Evolutionary conservation across 139 green algal species (phyloP), one percentile per base, ranked within the genome.

Genomic region (Micractinium conductrix): DNA sequence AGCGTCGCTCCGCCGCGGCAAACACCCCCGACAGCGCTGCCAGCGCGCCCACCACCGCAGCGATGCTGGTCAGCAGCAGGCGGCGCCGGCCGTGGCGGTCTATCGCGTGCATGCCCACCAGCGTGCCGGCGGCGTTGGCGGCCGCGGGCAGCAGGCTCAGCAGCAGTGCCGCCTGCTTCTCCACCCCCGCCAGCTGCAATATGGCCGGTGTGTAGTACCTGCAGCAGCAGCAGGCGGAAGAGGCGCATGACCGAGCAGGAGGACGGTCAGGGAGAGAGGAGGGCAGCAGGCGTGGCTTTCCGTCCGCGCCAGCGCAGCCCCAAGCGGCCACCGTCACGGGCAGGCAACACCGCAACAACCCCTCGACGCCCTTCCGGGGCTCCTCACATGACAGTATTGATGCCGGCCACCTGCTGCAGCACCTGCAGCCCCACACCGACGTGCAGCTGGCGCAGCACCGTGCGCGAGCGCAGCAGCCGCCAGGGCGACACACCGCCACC

Each of bases 301-400:
- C n/a, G n/a, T n/a, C n/a, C n/a, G n/a, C n/a, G n/a, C n/a, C n/a
- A n/a, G n/a, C n/a, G n/a, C n/a, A n/a, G n/a, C n/a, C n/a, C n/a
- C n/a, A n/a, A n/a, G n/a, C n/a, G n/a, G n/a, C n/a, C n/a, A n/a
- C n/a, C n/a, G n/a, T n/a, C n/a, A n/a, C n/a, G n/a, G n/a, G 60
- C 60, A 37, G 26, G 21, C 2, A 37, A 68, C 2, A 19, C 10
- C 53, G 26, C 60, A 68, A 58, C 48, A 14, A 58, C 48, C 48
- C 48, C 14, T 10, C 48, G 48, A 14, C 19, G 3, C 2, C 16
- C 60, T 37, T 68, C 8, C 60, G 3, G 24, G 26, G 60, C 21
- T 44, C 45, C 78, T 68, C 71, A 87, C 92, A 95, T 95, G 43
- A 96, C 90, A 0, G 93, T 96, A 84, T 96, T 96, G 87, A 96